Conservation (phyloP, 306 rosid genomes). For the Fagus crenata region DNA sequence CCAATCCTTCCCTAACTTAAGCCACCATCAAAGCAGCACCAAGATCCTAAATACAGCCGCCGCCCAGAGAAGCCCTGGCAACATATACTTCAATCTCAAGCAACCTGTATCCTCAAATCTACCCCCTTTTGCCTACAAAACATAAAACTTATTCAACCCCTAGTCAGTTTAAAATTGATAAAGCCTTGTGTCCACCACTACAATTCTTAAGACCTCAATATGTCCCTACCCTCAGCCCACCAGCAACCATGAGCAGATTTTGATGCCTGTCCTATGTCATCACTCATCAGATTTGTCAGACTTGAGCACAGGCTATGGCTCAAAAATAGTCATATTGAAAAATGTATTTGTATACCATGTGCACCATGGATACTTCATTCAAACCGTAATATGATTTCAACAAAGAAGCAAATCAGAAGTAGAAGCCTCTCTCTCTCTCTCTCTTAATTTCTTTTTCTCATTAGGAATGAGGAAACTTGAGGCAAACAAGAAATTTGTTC, state of each 20-base stretch:
- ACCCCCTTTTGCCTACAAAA: no score
- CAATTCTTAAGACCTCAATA: no score
- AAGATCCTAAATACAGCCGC: not conserved
- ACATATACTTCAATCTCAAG: not conserved
- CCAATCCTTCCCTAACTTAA: not conserved
- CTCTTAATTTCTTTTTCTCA: no score
- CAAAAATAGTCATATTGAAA: not conserved
- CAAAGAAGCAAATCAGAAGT: no score
- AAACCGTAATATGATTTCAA: not conserved
- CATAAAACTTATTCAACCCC: no score
- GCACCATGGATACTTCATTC: not conserved
- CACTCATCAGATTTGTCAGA: not conserved
- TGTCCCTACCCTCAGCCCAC: no score
- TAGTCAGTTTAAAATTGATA: no score
- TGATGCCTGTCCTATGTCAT: not conserved
- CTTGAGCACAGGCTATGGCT: not conserved
- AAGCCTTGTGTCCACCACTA: no score
- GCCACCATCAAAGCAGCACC: not conserved
- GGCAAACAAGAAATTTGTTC: no score
- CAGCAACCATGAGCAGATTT: not conserved
- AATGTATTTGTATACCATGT: not conserved
- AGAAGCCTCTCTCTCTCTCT: no score
- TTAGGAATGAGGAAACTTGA: no score
- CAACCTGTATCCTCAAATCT: no score
- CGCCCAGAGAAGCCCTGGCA: not conserved